A percentile compares a stretch with the other conserved stretches of the same genome.
Evolutionary conservation across 371 early-diverging fungal genomes (phyloP).

Genomic region (Mucor indicus): DNA sequence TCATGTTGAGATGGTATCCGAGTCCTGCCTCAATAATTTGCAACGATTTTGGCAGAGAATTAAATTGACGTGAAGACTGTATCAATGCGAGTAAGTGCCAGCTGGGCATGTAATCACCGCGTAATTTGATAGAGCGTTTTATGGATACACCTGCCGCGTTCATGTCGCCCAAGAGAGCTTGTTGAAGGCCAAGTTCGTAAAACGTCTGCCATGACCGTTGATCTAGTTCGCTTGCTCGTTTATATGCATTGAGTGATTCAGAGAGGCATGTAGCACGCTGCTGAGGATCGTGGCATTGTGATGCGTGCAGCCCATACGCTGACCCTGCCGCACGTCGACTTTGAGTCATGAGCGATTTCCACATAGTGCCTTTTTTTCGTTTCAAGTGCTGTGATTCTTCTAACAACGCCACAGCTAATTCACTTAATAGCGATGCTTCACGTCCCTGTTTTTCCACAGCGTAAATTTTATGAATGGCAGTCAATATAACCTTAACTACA

Average conservation of each 20-base stretch:
- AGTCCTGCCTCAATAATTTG: slow-evolving; percentile 70
- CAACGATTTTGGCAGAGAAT: slow-evolving; percentile 52
- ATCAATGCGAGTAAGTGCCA: slow-evolving; percentile 87
- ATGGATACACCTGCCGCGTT: slow-evolving; percentile 54
- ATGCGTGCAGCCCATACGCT: slow-evolving; percentile 9
- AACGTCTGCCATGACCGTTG: slow-evolving; percentile 53
- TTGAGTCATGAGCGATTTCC: slow-evolving; percentile 13
- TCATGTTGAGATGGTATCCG: slow-evolving; percentile 7
- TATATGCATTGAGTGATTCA: slow-evolving; percentile 57
- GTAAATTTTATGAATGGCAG: slow-evolving; percentile 5
- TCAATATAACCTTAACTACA: slow-evolving; percentile 4
- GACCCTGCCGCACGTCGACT: slow-evolving; percentile 8
- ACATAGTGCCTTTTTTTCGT: slow-evolving; percentile 14
- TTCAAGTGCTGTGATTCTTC: slow-evolving; percentile 15
- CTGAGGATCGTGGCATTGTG: slow-evolving; percentile 39
- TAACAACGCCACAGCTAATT: slow-evolving; percentile 5
- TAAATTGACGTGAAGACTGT: slow-evolving; percentile 51
- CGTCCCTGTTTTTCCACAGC: neutral
- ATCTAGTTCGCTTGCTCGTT: slow-evolving; percentile 48
- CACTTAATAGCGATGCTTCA: slow-evolving; percentile 4
- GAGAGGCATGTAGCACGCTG: slow-evolving; percentile 56
- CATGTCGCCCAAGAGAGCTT: slow-evolving; percentile 76
- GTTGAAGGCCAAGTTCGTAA: slow-evolving; percentile 78
- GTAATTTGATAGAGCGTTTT: slow-evolving; percentile 59
- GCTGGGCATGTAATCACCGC: slow-evolving; percentile 66